Percentiles rank a stretch among this genome's conserved stretches.
Conservation (phyloP, 2,329 filamentous ascomycete genomes). For the Monosporascus sp. region DNA sequence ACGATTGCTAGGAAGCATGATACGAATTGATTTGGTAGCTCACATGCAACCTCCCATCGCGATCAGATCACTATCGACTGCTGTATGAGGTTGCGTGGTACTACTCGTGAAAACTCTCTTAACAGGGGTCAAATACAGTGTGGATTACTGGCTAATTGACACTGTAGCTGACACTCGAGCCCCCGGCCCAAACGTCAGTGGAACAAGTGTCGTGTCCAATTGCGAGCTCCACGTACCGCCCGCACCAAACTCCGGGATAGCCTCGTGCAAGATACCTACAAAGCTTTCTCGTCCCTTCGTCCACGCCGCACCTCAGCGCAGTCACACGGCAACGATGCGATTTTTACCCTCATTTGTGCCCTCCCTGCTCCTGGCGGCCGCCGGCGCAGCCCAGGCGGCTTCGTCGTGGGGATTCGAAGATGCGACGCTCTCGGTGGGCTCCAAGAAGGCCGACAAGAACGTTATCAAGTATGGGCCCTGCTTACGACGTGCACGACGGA, state of each 20-base stretch:
- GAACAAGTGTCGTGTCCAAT: not conserved
- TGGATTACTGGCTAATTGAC: too few relatives aligned
- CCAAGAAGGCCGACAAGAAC: conserved; percentile 57
- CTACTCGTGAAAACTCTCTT: too few relatives aligned
- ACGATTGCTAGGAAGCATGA: too few relatives aligned
- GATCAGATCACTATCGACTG: too few relatives aligned
- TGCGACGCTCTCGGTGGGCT: conserved; percentile 59
- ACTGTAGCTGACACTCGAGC: too few relatives aligned
- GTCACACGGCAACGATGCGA: conserved; percentile 31
- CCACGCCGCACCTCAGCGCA: conserved; percentile 6
- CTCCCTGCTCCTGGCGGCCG: conserved; percentile 41
- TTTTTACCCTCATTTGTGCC: conserved; percentile 35
- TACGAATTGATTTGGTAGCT: too few relatives aligned
- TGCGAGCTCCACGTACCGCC: not conserved
- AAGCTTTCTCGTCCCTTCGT: not conserved
- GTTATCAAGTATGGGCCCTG: conserved; percentile 59
- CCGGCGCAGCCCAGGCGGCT: conserved; percentile 46
- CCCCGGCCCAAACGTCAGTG: too few relatives aligned
- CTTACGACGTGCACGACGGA: not conserved
- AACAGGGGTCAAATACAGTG: too few relatives aligned
- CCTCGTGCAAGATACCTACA: too few relatives aligned
- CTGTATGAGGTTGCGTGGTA: too few relatives aligned
- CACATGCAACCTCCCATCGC: too few relatives aligned
- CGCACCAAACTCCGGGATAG: too few relatives aligned
- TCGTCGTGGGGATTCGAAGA: conserved; percentile 71